Percentiles rank a stretch among this genome's conserved stretches.
These are phyloP conservation scores for Intubia oerlemansii DNA, from an alignment of 2,329 filamentous ascomycete species.

Conservation along the genomic window DNA sequence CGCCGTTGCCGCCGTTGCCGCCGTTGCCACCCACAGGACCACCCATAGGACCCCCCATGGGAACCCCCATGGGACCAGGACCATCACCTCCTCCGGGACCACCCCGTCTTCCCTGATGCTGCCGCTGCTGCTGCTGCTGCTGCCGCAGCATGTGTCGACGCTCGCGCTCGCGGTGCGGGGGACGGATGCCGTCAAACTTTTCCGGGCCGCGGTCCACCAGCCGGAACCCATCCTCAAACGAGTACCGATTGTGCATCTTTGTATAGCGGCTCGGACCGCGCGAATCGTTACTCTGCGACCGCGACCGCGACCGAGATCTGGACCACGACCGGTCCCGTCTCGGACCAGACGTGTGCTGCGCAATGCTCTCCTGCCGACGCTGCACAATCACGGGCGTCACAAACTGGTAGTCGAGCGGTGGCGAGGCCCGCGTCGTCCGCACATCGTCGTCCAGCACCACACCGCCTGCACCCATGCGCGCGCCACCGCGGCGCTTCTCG, in stretches of 20 bases:
- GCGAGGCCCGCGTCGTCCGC: slow-evolving; percentile 18
- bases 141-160: too few species aligned
- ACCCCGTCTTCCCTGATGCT: too few species aligned
- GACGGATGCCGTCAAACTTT: slow-evolving; percentile 41
- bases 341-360: slow-evolving; percentile 9
- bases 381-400: slow-evolving; percentile 42
- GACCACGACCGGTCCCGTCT: too few species aligned
- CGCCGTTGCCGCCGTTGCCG: neutral
- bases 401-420: slow-evolving; percentile 26
- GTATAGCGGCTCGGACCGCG: slow-evolving; percentile 8
- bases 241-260: slow-evolving; percentile 46
- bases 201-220: slow-evolving; percentile 57
- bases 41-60: too few species aligned
- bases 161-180: slow-evolving; percentile 29
- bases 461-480: neutral
- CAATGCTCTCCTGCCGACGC: slow-evolving; percentile 38
- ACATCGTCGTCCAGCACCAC: slow-evolving; percentile 2
- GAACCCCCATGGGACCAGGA: too few species aligned
- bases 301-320: too few species aligned
- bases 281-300: neutral
- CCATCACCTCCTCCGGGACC: slow-evolving; percentile 12
- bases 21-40: too few species aligned
- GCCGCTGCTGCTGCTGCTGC: neutral
- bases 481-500: neutral
- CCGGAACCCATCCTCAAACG: slow-evolving; percentile 42